Evolutionary conservation across 1,284 basidiomycete genomes (phyloP), one percentile per base, ranked within the genome.

Genomic region (Sphaerobolus stellatus): DNA sequence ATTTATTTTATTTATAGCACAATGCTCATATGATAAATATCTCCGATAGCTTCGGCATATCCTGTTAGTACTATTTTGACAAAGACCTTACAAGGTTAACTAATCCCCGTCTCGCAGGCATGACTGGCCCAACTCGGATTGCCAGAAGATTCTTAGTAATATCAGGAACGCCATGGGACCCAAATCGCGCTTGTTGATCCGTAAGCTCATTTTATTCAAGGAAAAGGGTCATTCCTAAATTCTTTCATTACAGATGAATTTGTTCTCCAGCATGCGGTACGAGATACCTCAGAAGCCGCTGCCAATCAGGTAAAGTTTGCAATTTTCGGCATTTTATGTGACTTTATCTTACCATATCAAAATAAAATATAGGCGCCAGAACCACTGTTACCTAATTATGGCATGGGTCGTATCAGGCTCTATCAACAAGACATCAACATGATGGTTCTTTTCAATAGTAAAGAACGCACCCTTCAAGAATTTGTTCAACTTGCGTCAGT

Each of bases 301-400:
- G 20, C 3, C 4, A 11, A 2, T 5, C 51, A 46, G 51, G 51
- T 52, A 30, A 50, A 36, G 33, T 11, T 11, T 11, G 18, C 11
- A 36, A 36, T 36, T 36, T 18, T 11, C 33, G 11, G 20, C 33
- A 50, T 9, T 8, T 20, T 33, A 27, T 4, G 22, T 30, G 20
- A 31, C 14, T 47, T 27, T 9, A 22, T 52, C 36, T 24, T 56
- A 70, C n/a, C n/a, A n/a, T n/a, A n/a, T n/a, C n/a, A n/a, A n/a
- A n/a, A n/a, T n/a, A n/a, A n/a, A n/a, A n/a, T n/a, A n/a, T n/a
- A n/a, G 69, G 71, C 71, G 0, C 70, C 71, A 25, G 63, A 67
- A 48, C 70, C 70, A 4, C 54, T 72, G 25, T 58, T 72, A 29
- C 64, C 71, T 8, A 72, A 72, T 59, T 72, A 65, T 48, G 70